Conservation (phyloP, 176 grass and related monocot species). For the Puccinellia tenuiflora region DNA sequence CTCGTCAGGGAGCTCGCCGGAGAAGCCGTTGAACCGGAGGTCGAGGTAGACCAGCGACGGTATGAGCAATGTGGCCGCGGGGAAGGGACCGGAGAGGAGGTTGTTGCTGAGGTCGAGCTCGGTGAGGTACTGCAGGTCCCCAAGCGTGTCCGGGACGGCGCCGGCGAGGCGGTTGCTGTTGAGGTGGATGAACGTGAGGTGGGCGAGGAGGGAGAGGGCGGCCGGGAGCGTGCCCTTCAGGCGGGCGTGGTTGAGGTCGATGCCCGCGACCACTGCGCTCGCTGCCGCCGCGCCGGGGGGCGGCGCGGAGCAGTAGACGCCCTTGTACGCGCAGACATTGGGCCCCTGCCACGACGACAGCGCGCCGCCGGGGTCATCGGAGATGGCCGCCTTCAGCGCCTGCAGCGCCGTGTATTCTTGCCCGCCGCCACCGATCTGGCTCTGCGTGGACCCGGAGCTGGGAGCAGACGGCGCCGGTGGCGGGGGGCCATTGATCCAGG, state of each 20-base stretch:
- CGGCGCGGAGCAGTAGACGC: constrained; percentile 68
- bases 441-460: background rate
- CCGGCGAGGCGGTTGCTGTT: constrained; percentile 79
- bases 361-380: constrained; percentile 53
- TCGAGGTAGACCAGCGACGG: constrained; percentile 74
- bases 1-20: constrained; percentile 53
- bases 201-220: constrained; percentile 48
- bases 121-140: constrained; percentile 53
- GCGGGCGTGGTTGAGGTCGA: constrained; percentile 78
- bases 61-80: constrained; percentile 35
- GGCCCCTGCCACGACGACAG: constrained; percentile 64
- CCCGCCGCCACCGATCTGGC: background rate
- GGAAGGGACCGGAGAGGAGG: constrained; percentile 62
- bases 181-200: constrained; percentile 86
- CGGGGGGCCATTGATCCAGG: constrained; percentile 47
- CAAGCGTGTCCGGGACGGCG: constrained; percentile 50
- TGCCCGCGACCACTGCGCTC: constrained; percentile 54
- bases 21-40: constrained; percentile 89
- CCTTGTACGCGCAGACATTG: constrained; percentile 78
- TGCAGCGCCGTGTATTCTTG: constrained; percentile 68
- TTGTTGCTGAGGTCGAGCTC: constrained; percentile 98
- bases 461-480: constrained; percentile 8
- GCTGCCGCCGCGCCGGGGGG: constrained; percentile 34
- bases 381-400: constrained; percentile 64
- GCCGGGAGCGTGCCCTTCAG: constrained; percentile 59